These are phyloP conservation scores for Diaporthe citrichinensis DNA, from an alignment of 2,329 filamentous ascomycete genomes.

Conservation along the genomic window DNA sequence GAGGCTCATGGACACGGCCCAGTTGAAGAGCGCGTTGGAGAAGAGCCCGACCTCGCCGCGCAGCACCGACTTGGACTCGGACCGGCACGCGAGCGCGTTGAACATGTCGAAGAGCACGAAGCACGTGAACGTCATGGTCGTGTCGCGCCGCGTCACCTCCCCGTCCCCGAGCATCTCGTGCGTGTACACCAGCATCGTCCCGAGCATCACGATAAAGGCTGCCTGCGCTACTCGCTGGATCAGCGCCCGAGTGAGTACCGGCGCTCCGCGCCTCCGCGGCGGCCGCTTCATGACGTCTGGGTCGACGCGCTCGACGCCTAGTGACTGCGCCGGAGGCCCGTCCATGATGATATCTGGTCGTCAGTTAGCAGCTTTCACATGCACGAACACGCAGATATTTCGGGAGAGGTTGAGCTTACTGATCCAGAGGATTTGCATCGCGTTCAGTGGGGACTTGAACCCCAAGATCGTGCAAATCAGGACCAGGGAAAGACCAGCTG, in stretches of 20 bases:
- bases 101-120: conserved; percentile 99
- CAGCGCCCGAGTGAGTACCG: conserved; percentile 88
- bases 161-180: conserved; percentile 90
- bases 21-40: conserved; percentile 95
- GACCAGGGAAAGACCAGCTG: conserved; percentile 91
- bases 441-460: conserved; percentile 95
- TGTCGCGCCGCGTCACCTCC: conserved; percentile 90
- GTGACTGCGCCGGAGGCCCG: conserved; percentile 94
- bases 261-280: conserved; percentile 86
- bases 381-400: too few species aligned
- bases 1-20: conserved; percentile 88
- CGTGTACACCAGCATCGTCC: conserved; percentile 91
- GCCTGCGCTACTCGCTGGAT: conserved; percentile 89
- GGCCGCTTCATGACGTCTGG: conserved; percentile 94
- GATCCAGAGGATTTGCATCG: conserved; percentile 99
- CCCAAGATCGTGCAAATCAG: conserved; percentile 93
- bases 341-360: conserved; percentile 97
- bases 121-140: conserved; percentile 99
- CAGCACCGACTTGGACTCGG: conserved; percentile 89
- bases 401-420: too few species aligned
- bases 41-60: conserved; percentile 87
- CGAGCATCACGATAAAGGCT: conserved; percentile 89
- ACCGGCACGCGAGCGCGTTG: conserved; percentile 94
- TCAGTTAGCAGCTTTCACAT: conserved; percentile 29
- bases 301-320: conserved; percentile 95